Base-by-base conservation (phyloP, 1,284 basidiomycete genomes). In the Rhodotorula sp. region DNA sequence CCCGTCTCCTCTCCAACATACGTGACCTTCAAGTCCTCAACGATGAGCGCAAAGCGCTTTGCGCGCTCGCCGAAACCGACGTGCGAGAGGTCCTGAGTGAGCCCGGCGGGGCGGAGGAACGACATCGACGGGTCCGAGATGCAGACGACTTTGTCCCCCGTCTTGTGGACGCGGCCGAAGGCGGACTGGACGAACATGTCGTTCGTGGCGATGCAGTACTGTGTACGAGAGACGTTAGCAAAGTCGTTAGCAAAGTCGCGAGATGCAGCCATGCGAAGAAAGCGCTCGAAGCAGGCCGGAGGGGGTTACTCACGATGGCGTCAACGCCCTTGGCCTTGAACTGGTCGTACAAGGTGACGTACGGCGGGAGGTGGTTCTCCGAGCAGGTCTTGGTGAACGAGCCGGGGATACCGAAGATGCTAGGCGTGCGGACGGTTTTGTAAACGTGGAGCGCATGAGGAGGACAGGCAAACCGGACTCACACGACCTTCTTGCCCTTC, bases 161-260 rank as follows among this genome's bases (percentile, higher is more conserved):
- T 67, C 73, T 86, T 83, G 67, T 86, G 83, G 61, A 88, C 85
- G 32, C 73, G 74, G 27, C 84, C 87, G 89, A 90, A 92, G 59
- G 87, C 90, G 75, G 66, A 70, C 62, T 72, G 84, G 68, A 90
- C 89, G 77, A 89, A 90, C n/a, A 86, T 81, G 77, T 90, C 90
- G 80, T 90, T 91, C 59, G 87, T 85, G 29, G 88, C 86, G 68
- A 91, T 74, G 70, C 89, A 86, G 30, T 68, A 67, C 59, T 60
- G 59, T 34, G 36, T 11, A 22, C 20, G 39, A 13, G 36, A 44
- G 19, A 5, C 49, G n/a, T 17, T 5, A 4, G n/a, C 27, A 15
- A 6, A 27, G 13, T n/a, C n/a, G n/a, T 27, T 19, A 20, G 27
- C 55, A n/a, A 29, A 5, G 13, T 19, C 29, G 22, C 22, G 2